Evolutionary conservation across 768 basidiomycete genomes (phyloP), one percentile per base, ranked within the genome.

Genomic region (Mrakia frigida): DNA sequence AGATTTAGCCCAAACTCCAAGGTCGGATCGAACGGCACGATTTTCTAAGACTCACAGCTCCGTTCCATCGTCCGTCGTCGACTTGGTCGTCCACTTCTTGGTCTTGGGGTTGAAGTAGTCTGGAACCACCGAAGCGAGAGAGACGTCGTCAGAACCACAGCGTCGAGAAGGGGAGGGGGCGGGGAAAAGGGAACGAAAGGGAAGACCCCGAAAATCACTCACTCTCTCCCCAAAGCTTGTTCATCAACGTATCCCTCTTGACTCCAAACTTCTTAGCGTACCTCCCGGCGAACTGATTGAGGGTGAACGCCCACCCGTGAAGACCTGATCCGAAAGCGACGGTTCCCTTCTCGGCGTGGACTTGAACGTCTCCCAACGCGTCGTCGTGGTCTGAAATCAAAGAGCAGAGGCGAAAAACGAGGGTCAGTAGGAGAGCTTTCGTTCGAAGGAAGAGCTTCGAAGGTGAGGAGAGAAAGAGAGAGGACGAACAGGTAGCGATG

Each of bases 211-310:
- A 18, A 3, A 4, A 7, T 4, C 3, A 52, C 50, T 52, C 50
- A 87, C 98, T 98, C 87, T 99, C 97, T 73, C 97, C 97, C 97
- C 97, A 99, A 61, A 99, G 89, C 86, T 92, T 95, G 77, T 84
- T 80, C 91, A 99, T 96, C 89, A 99, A 93, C 88, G 98, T 98
- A 79, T 92, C 91, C 86, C 95, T 95, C 86, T 95, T 92, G 28
- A 98, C 95, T 89, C 95, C 94, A 81, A 99, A 99, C 85, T 93
- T 98, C 88, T 98, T 98, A 79, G 92, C 88, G 85, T 99, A 99
- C 75, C 95, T 90, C 79, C 83, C 82, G 67, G 97, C 94, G 84
- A 99, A 99, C 84, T 98, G 93, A 82, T 94, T 93, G 82, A 99
- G 93, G 79, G 96, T 95, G 88, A 99, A 98, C 71, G 90, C 95